phyloP scores from a whole-genome alignment of 345 rosid species.

The Citrus australasica region DNA sequence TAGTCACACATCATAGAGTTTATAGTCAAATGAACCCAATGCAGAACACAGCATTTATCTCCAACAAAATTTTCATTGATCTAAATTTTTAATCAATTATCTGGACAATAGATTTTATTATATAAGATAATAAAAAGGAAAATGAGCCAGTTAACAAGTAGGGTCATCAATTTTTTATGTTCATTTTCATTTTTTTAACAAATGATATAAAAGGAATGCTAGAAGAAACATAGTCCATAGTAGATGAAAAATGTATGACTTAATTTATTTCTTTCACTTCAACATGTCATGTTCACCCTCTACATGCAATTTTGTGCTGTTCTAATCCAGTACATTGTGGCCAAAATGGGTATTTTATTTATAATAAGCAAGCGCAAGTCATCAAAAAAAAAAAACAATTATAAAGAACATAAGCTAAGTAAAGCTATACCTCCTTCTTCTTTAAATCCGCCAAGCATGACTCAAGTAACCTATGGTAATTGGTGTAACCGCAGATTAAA shows the following conservation, averaged over 20 bases:
- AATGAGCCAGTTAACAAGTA: background rate
- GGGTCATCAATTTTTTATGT: background rate
- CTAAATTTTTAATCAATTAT: background rate
- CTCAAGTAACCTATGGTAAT: constrained; percentile 76
- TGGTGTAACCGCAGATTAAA: constrained; percentile 87
- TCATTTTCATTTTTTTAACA: background rate
- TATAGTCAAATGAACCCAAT: background rate
- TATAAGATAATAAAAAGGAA: background rate
- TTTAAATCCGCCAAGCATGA: constrained; percentile 80
- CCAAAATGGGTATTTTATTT: background rate
- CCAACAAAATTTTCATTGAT: background rate
- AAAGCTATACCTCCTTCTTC: constrained; percentile 71
- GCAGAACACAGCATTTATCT: background rate
- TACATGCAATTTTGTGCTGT: background rate
- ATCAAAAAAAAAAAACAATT: background rate
- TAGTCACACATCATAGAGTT: background rate
- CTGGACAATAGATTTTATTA: background rate
- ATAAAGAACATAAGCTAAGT: background rate
- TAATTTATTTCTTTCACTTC: background rate
- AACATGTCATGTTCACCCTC: background rate
- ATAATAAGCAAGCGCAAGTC: background rate
- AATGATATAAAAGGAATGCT: background rate
- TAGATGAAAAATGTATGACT: background rate
- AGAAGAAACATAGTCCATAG: background rate
- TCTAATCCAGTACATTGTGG: background rate